phyloP scores from a whole-genome alignment of 345 rosid species.

The Syzygium oleosum region DNA sequence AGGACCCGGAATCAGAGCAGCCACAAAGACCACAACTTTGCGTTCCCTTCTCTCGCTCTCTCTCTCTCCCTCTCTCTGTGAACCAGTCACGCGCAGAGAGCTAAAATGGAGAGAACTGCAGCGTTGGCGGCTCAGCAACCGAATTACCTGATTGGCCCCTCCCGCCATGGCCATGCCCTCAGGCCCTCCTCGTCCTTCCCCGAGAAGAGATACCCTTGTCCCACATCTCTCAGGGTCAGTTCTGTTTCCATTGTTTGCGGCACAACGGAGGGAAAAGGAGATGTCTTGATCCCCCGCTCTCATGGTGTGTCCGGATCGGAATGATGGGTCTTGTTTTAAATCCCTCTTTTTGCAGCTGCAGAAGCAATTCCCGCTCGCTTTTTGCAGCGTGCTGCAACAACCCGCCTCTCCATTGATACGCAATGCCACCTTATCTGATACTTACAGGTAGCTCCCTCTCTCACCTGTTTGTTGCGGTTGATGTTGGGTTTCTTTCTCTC shows the following conservation, averaged over 20 bases:
- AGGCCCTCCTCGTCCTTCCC: constrained; percentile 1
- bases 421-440: constrained; percentile 27
- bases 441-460: constrained; percentile 24
- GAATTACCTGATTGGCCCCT: constrained; percentile 30
- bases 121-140: constrained; percentile 22
- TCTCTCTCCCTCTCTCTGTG: background rate
- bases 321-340: background rate
- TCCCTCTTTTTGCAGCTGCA: constrained; percentile 11
- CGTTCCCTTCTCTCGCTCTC: background rate
- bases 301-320: background rate
- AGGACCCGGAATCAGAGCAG: background rate
- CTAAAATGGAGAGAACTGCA: constrained; percentile 49
- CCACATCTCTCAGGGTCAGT: constrained; percentile 35
- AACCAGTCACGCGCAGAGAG: background rate
- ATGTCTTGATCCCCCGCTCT: background rate
- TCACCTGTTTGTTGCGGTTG: background rate
- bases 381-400: constrained; percentile 7
- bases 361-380: constrained; percentile 22
- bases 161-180: constrained; percentile 15
- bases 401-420: constrained; percentile 19
- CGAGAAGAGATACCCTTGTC: constrained; percentile 5
- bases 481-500: background rate
- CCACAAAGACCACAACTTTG: background rate
- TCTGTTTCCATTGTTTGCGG: background rate
- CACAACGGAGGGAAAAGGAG: background rate